Evolutionary conservation across 768 basidiomycete genomes (phyloP).

Genomic region (Hebeloma cylindrosporum): DNA sequence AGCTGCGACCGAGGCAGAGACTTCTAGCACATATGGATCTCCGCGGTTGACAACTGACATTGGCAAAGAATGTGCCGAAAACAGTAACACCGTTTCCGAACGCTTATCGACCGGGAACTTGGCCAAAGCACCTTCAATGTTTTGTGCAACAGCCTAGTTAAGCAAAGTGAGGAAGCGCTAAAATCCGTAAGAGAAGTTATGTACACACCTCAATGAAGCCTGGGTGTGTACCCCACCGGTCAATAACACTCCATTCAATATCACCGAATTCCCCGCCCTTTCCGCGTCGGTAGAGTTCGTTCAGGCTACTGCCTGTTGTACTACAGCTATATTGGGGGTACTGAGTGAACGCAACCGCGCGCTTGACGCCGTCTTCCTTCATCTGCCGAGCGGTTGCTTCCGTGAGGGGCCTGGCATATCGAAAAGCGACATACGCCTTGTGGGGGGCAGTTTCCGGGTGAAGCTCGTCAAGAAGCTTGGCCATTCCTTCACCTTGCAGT

Average conservation of each 20-base stretch:
- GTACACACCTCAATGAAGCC: slow-evolving; percentile 86
- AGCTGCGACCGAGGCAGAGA: slow-evolving; percentile 88
- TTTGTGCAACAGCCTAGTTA: slow-evolving; percentile 83
- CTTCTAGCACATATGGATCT: slow-evolving; percentile 95
- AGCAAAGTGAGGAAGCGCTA: slow-evolving; percentile 11
- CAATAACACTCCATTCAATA: slow-evolving; percentile 96
- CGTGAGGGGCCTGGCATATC: slow-evolving; percentile 89
- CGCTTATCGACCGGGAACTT: slow-evolving; percentile 76
- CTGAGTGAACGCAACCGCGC: slow-evolving; percentile 95
- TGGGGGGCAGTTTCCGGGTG: slow-evolving; percentile 92
- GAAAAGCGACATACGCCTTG: slow-evolving; percentile 94
- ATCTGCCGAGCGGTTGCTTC: slow-evolving; percentile 79
- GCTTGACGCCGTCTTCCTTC: slow-evolving; percentile 85
- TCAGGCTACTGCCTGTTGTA: slow-evolving; percentile 96
- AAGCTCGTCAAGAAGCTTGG: slow-evolving; percentile 88
- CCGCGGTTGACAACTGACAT: slow-evolving; percentile 99
- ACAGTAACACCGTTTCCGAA: slow-evolving; percentile 78
- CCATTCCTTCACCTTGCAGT: slow-evolving; percentile 89
- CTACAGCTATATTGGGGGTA: slow-evolving; percentile 99
- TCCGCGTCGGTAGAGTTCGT: slow-evolving; percentile 78
- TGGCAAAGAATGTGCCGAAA: slow-evolving; percentile 96
- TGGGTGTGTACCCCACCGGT: slow-evolving; percentile 95
- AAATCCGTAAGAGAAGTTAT: slow-evolving; percentile 1
- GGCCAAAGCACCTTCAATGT: slow-evolving; percentile 77
- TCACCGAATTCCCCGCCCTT: slow-evolving; percentile 59